phyloP scores from a whole-genome alignment of 306 rosid genomes.

The Mimosa bimucronata region DNA sequence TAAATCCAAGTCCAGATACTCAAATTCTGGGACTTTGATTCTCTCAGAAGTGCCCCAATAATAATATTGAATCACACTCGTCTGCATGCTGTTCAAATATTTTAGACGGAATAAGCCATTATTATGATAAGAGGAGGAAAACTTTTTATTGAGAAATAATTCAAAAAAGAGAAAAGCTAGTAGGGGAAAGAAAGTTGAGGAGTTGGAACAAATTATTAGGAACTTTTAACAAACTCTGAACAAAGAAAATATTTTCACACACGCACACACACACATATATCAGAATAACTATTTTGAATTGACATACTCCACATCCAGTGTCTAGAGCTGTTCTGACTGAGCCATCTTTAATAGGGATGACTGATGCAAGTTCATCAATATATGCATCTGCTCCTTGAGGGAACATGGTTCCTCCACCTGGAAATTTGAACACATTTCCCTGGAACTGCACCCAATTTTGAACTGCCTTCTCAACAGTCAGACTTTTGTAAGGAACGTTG shows the following conservation, averaged over 20 bases:
- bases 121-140: not conserved
- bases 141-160: conserved; percentile 6
- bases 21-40: conserved; percentile 6
- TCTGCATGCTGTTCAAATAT: conserved; percentile 13
- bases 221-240: conserved; percentile 16
- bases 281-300: conserved; percentile 11
- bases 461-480: conserved; percentile 94
- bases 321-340: conserved; percentile 91
- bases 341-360: conserved; percentile 89
- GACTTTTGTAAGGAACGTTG: conserved; percentile 80
- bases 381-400: conserved; percentile 98
- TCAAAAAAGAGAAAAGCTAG: not conserved
- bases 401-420: conserved; percentile 99
- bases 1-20: conserved; percentile 12
- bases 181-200: conserved; percentile 2
- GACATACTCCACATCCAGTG: conserved; percentile 95
- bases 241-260: not conserved
- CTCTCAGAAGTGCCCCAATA: not conserved
- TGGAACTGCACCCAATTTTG: conserved; percentile 92
- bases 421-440: conserved; percentile 93
- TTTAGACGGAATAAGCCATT: not conserved
- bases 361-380: conserved; percentile 89
- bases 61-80: not conserved
- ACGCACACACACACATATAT: not conserved
- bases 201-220: conserved; percentile 1